Conservation (phyloP, 441 rosid species). For the Erodium texanum region DNA sequence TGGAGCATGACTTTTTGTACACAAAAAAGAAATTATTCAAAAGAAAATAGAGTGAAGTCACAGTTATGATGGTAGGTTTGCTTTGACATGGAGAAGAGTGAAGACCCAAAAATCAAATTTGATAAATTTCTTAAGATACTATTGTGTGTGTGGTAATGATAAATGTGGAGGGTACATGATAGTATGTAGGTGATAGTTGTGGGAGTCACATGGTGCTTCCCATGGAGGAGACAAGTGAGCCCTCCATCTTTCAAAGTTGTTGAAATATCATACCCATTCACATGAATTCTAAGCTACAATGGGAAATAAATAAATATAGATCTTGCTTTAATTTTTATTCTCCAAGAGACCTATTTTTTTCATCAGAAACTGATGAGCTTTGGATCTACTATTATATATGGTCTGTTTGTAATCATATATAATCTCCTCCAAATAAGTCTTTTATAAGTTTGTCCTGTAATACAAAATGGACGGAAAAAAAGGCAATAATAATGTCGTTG, state of each 20-base stretch:
- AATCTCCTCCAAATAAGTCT: too few species aligned
- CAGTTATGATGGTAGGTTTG: neutral
- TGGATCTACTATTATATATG: too few species aligned
- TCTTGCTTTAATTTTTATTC: neutral
- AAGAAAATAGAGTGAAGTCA: neutral
- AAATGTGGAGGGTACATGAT: neutral
- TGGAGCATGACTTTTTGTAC: neutral
- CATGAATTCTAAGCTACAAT: conserved; percentile 22
- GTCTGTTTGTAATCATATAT: too few species aligned
- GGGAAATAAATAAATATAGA: neutral
- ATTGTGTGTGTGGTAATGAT: neutral
- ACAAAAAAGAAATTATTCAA: neutral
- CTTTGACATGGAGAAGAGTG: neutral
- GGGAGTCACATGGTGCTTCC: conserved; percentile 31
- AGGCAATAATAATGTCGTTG: too few species aligned
- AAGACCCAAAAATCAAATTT: neutral
- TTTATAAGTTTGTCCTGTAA: too few species aligned
- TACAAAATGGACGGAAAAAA: too few species aligned
- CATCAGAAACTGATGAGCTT: too few species aligned
- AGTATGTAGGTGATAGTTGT: conserved; percentile 35
- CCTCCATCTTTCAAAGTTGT: conserved; percentile 30
- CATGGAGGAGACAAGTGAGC: conserved; percentile 32
- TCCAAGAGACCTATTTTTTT: neutral
- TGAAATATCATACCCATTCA: conserved; percentile 25
- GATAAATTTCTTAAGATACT: neutral